Evolutionary conservation across 768 basidiomycete genomes (phyloP).

Genomic region (Pholiota molesta): DNA sequence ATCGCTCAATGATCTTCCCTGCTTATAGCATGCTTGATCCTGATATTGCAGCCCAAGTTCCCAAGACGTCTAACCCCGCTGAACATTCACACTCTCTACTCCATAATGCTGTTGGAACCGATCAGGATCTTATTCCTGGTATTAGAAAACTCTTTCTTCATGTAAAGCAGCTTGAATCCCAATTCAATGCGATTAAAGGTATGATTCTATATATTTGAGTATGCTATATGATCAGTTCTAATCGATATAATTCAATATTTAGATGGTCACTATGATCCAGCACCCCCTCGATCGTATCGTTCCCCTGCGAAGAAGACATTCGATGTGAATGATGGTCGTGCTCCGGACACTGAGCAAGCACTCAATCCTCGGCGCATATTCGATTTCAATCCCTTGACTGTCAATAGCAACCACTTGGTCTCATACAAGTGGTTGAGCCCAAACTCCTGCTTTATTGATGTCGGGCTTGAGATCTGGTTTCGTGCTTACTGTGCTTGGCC

Average conservation of each 20-base stretch:
- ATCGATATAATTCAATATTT: not conserved
- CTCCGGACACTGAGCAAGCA: conserved; percentile 17
- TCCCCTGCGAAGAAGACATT: not conserved
- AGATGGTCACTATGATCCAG: conserved; percentile 11
- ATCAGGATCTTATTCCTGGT: conserved; percentile 24
- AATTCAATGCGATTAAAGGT: conserved; percentile 22
- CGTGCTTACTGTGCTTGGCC: conserved; percentile 18
- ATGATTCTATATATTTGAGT: too few species aligned
- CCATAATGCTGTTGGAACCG: conserved; percentile 22
- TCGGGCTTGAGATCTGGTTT: conserved; percentile 22
- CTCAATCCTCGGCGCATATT: not conserved
- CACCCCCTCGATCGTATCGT: not conserved
- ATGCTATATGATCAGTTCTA: too few species aligned
- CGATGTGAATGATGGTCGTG: conserved; percentile 20
- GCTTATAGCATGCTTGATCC: conserved; percentile 15
- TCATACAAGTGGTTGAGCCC: conserved; percentile 14
- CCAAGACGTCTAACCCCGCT: conserved; percentile 23
- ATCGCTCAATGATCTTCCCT: conserved; percentile 29
- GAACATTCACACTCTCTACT: conserved; percentile 28
- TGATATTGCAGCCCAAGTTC: conserved; percentile 16
- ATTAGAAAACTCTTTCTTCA: conserved; percentile 20
- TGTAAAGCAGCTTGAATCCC: conserved; percentile 17
- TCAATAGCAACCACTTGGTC: not conserved
- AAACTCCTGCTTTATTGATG: conserved; percentile 28
- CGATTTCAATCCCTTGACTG: not conserved